Conservation (phyloP, 192 early-diverging fungal species). For the Rhizophagus clarus region DNA sequence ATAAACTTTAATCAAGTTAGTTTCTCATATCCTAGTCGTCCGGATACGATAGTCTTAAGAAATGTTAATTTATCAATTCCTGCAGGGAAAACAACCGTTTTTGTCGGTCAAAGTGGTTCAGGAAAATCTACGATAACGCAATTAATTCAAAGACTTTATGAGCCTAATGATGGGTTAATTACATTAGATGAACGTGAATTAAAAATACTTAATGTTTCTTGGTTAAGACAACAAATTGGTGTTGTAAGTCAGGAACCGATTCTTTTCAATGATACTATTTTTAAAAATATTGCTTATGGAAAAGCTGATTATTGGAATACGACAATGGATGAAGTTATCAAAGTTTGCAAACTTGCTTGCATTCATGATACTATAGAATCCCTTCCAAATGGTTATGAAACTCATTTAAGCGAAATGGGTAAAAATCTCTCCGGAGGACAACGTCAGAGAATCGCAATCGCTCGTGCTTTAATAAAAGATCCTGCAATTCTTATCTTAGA, state of each 20-base stretch:
- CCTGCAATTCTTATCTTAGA: conserved; percentile 60
- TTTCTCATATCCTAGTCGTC: conserved; percentile 30
- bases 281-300: conserved; percentile 82
- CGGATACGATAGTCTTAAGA: conserved; percentile 11
- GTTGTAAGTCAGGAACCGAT: conserved; percentile 93
- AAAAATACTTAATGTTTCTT: conserved; percentile 76
- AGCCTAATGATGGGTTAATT: conserved; percentile 52
- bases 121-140: conserved; percentile 28
- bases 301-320: conserved; percentile 45
- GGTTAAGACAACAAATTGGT: conserved; percentile 87
- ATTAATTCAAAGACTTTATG: conserved; percentile 28
- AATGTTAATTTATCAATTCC: conserved; percentile 17
- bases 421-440: conserved; percentile 81
- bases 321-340: conserved; percentile 59
- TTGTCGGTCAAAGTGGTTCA: conserved; percentile 31
- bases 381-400: conserved; percentile 58
- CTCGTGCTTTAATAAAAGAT: conserved; percentile 67
- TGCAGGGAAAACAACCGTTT: conserved; percentile 25
- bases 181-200: conserved; percentile 77
- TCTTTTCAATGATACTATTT: conserved; percentile 79
- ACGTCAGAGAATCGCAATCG: conserved; percentile 72
- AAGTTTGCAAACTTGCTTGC: conserved; percentile 62
- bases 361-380: conserved; percentile 66
- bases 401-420: conserved; percentile 73
- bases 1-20: conserved; percentile 26